Evolutionary conservation across 2,329 filamentous ascomycete genomes (phyloP), one percentile per base, ranked within the genome.

Genomic region (Stenocarpella maydis): DNA sequence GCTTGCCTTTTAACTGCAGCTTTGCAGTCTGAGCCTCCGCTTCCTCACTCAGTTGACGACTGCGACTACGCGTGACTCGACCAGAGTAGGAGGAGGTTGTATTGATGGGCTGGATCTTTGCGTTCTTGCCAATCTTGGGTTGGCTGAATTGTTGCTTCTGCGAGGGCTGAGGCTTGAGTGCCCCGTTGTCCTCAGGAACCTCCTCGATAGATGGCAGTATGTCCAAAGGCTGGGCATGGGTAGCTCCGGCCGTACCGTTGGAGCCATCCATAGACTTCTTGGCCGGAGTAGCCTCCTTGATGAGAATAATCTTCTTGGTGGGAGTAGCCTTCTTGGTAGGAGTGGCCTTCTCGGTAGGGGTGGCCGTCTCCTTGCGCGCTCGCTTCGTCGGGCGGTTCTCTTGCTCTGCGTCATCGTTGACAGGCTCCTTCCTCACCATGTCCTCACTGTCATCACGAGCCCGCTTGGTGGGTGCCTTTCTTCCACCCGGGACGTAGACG

Each of bases 1-100:
- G 64, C 39, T 66, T 66, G 64, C 50, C 37, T 39, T 37, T 45
- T 39, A 26, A 28, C 64, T 66, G 64, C 64, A 47, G 26, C 64
- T 55, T 55, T 47, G 41, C 64, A 66, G 39, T 10, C 28, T 66
- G 21, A 15, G 28, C 50, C 52, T 67, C 65, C 17, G 34, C 41
- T 21, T 67, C 41, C 21, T 49, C 65, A 21, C n/a, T 58, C 41
- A 47, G 6, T 7, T 67, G 50, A 24, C 26, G 52, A 21, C 41
- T 53, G 9, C 26, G 52, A 37, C 41, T 53, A 49, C 39, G 19
- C 10, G 41, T 58, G 24, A 43, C 39, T 24, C 53, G 64, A n/a
- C 52, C 52, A 19, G 14, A 24, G n/a, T 24, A 26, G 5, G 31
- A 67, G 64, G 50, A 26, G 17, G 26, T 39, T 8, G 12, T 53